Evolutionary conservation across 2,329 filamentous ascomycete genomes (phyloP).

Genomic region (Hypomyces perniciosus): DNA sequence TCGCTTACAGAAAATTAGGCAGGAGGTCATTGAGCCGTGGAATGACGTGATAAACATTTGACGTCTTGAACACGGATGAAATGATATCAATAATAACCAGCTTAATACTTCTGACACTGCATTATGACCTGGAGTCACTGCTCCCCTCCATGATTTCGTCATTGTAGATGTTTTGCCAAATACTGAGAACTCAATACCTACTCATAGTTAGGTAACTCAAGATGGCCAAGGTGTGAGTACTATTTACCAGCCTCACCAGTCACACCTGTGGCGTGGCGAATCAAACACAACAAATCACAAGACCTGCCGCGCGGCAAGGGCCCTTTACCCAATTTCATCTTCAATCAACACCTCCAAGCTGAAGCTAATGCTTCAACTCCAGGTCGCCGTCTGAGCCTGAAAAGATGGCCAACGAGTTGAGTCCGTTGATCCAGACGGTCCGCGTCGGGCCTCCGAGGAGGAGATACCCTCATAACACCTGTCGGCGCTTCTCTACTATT

Average conservation of each 20-base stretch:
- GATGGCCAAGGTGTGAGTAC: slow-evolving; percentile 14
- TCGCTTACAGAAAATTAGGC: slow-evolving; percentile 4
- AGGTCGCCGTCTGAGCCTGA: slow-evolving; percentile 17
- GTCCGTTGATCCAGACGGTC: slow-evolving; percentile 62
- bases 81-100: too few species aligned
- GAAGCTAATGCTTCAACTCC: slow-evolving; percentile 2
- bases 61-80: background rate
- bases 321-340: background rate
- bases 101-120: background rate
- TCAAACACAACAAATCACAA: slow-evolving; percentile 3
- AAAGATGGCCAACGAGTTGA: slow-evolving; percentile 47
- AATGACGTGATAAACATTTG: slow-evolving; percentile 9
- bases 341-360: background rate
- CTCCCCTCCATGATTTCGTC: background rate
- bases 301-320: background rate
- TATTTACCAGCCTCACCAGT: slow-evolving; percentile 1
- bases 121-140: background rate
- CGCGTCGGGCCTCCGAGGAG: slow-evolving; percentile 45
- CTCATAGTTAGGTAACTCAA: background rate
- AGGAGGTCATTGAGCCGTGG: slow-evolving; percentile 10
- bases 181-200: too few species aligned
- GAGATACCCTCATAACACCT: slow-evolving; percentile 53
- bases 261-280: slow-evolving; percentile 10
- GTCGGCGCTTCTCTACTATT: slow-evolving; percentile 62
- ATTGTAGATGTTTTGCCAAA: background rate